A percentile compares a stretch with the other conserved stretches of the same genome.
Evolutionary conservation across 2,329 filamentous ascomycete genomes (phyloP).

Genomic region (Arthroderma sp.): DNA sequence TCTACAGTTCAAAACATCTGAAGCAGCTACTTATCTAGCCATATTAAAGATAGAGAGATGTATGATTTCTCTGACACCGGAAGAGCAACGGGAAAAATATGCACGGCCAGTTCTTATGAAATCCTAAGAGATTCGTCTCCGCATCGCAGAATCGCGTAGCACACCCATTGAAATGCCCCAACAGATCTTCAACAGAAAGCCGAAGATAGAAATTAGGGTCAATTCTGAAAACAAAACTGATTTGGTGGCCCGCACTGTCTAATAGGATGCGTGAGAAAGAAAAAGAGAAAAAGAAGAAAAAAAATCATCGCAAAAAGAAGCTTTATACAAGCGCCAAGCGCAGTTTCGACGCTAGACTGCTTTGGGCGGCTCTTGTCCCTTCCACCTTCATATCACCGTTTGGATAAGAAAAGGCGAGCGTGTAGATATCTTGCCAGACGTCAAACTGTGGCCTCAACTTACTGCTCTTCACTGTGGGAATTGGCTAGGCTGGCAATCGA

Average conservation of each 20-base stretch:
- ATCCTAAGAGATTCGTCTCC: constrained; percentile 42
- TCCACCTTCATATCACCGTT: too few relatives aligned
- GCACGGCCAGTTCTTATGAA: constrained; percentile 63
- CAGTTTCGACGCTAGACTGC: constrained; percentile 7
- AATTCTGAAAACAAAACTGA: constrained; percentile 14
- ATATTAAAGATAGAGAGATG: constrained; percentile 32
- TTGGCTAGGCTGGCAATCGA: too few relatives aligned
- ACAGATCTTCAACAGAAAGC: constrained; percentile 56
- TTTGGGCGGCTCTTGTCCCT: constrained; percentile 1
- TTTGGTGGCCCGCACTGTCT: constrained; percentile 75
- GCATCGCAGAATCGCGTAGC: constrained; percentile 48
- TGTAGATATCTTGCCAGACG: too few relatives aligned
- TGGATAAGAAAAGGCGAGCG: too few relatives aligned
- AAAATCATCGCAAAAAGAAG: not conserved
- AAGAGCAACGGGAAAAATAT: constrained; percentile 53
- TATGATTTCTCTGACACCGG: constrained; percentile 75
- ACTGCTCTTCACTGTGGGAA: too few relatives aligned
- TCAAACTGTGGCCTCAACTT: too few relatives aligned
- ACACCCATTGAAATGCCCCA: constrained; percentile 49
- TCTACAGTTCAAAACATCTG: too few relatives aligned
- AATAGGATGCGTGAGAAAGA: constrained; percentile 53
- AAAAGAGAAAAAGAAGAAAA: constrained; percentile 27
- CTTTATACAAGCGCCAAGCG: too few relatives aligned
- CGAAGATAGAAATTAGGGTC: constrained; percentile 37
- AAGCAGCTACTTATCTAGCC: not conserved